These are phyloP conservation scores for Panus rudis DNA, from an alignment of 768 basidiomycete species.

Conservation along the genomic window DNA sequence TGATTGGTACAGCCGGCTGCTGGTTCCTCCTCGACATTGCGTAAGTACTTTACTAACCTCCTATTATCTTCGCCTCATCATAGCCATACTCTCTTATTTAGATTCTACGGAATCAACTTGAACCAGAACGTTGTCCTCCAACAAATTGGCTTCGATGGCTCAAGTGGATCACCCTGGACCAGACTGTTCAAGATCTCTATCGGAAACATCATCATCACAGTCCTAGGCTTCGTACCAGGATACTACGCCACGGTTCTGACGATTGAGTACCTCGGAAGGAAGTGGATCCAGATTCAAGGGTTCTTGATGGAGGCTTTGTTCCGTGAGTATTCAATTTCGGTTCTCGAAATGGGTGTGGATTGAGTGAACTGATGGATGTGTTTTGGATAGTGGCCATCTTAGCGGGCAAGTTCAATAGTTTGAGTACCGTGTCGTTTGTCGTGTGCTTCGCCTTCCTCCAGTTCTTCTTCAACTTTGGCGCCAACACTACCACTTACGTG, in stretches of 20 bases:
- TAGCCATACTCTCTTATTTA: slow-evolving; percentile 13
- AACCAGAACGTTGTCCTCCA: slow-evolving; percentile 76
- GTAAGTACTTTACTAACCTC: slow-evolving; percentile 24
- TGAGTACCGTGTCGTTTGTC: slow-evolving; percentile 57
- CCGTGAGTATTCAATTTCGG: slow-evolving; percentile 30
- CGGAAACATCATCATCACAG: slow-evolving; percentile 67
- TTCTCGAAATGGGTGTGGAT: not conserved
- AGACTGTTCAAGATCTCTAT: slow-evolving; percentile 60
- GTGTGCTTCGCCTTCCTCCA: slow-evolving; percentile 68
- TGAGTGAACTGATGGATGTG: not conserved
- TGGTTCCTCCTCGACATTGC: slow-evolving; percentile 79
- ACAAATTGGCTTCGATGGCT: slow-evolving; percentile 63
- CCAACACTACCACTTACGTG: slow-evolving; percentile 39
- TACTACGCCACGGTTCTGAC: slow-evolving; percentile 65
- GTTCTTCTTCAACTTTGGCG: slow-evolving; percentile 83
- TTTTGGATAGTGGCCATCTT: slow-evolving; percentile 49
- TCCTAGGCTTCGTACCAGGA: slow-evolving; percentile 72
- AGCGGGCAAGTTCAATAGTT: slow-evolving; percentile 52
- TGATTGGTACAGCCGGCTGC: slow-evolving; percentile 59
- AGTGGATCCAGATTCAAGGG: slow-evolving; percentile 69
- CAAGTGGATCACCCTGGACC: slow-evolving; percentile 49
- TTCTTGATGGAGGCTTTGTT: slow-evolving; percentile 67
- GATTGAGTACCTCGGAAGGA: slow-evolving; percentile 69
- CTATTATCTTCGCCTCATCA: not conserved
- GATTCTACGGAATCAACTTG: slow-evolving; percentile 70